Evolutionary conservation across 1,284 basidiomycete genomes (phyloP), one percentile per base, ranked within the genome.

Genomic region (Omphalotus olearius): DNA sequence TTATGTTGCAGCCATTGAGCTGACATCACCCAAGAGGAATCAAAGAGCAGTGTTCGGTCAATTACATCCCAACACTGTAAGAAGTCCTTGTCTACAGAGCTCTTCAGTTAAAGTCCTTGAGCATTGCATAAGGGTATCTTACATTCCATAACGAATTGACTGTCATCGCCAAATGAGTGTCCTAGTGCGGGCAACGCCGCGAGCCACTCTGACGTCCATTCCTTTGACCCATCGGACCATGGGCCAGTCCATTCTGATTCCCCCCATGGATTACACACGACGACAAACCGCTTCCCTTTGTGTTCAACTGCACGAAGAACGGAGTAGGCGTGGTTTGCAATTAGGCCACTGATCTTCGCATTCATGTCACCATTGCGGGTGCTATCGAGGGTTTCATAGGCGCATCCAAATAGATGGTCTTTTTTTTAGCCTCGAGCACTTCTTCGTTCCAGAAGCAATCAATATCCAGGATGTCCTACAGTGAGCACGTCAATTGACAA

Each of bases 391-490:
- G 55, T 59, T 51, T 67, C 64, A 52, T 73, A 68, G 4, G 69
- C 67, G 52, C 72, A 76, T 1, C 73, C 71, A 56, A 79, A 78
- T 14, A 79, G 62, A 3, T 77, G 69, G 56, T 79, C 72, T 23
- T 68, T 61, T 52, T 73, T 52, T 73, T 74, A 2, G 72, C 73
- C 18, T 63, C 62, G 7, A 66, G 58, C 1, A 76, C 63, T 51
- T 75, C 72, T 25, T 75, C 69, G 2, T 65, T 62, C 71, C 73
- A 76, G 56, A 76, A 74, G 40, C 64, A 59, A 48, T 75, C 72
- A 3, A 58, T 55, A 46, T 75, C 69, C 18, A 76, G 65, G 41
- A 77, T 75, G 49, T 77, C 75, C 69, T 71, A 47, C n/a, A 51
- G 43, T 18, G 14, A 45, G 25, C 51, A 43, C 47, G 48, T 16